A percentile compares a stretch with the other conserved stretches of the same genome.
Evolutionary conservation across 1,139 yeast genomes (phyloP).

Genomic region (Blastobotrys persicus): DNA sequence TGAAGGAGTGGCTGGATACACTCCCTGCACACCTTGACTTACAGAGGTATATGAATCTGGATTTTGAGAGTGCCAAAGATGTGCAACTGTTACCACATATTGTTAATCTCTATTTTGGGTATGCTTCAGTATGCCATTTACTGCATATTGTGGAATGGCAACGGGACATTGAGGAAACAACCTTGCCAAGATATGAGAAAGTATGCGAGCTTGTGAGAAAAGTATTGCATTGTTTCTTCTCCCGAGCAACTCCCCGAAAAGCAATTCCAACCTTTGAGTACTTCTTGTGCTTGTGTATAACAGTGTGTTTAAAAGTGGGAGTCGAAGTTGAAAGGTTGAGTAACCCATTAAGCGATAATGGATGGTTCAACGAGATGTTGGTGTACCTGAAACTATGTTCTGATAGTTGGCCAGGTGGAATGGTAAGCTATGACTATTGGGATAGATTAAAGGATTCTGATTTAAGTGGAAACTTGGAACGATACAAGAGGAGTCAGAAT

Average conservation of each 20-base stretch:
- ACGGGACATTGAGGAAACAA: background rate
- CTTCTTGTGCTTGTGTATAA: conserved; percentile 10
- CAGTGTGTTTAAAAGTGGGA: conserved; percentile 3
- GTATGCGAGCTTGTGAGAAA: conserved; percentile 2
- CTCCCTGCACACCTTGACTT: conserved; percentile 4
- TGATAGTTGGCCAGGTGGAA: conserved; percentile 7
- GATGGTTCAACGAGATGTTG: conserved; percentile 1
- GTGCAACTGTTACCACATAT: conserved; percentile 9
- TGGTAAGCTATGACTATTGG: conserved; percentile 7
- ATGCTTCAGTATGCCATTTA: conserved; percentile 8
- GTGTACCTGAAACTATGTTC: conserved; percentile 1
- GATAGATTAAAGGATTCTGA: background rate
- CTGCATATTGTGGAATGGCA: conserved; percentile 4
- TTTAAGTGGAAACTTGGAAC: background rate
- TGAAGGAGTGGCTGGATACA: conserved; percentile 3
- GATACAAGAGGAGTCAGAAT: background rate
- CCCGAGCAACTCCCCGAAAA: conserved; percentile 6
- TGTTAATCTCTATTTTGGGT: conserved; percentile 5
- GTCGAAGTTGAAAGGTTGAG: background rate
- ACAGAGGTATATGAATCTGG: background rate
- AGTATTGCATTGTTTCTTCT: conserved; percentile 1
- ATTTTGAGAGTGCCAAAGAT: background rate
- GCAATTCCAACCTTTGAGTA: conserved; percentile 9
- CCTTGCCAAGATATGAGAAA: conserved; percentile 1
- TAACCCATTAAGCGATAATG: background rate